Evolutionary conservation across 495 filamentous ascomycete species (phyloP), one percentile per base, ranked within the genome.

Genomic region (Cetradonia linearis): DNA sequence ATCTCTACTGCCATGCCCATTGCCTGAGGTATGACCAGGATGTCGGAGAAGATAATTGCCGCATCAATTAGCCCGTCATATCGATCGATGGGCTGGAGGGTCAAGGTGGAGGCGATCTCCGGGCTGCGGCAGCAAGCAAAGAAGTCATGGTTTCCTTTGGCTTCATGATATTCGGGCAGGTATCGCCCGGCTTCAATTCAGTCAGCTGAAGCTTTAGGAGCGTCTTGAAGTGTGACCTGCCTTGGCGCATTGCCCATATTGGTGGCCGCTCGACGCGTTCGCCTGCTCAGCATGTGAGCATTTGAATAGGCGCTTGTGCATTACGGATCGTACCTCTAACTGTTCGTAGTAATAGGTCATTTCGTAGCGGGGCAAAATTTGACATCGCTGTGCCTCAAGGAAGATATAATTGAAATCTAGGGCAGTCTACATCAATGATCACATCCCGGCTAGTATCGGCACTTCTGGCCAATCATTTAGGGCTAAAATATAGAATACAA

Each of bases 201-300:
- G 10, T 60, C 53, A 58, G 55, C 31, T 65, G 50, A 55, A 54
- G 42, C 38, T 23, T 40, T 42, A 23, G 61, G 20, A 14, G 20
- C 46, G 27, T n/a, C n/a, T 30, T 40, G 25, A 47, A 36, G 50
- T 20, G 31, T 14, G 18, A 61, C 69, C 66, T 77, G 91, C 91
- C 91, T 83, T 96, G 93, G 73, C 93, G 87, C 93, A 98, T 97
- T 68, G 97, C 89, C 94, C 93, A 98, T 74, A 93, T 86, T 52
- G 93, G 93, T 58, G 94, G 84, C 57, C 92, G 83, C 69, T 95
- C 89, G 60, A 96, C 89, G 68, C 83, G 83, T 73, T 96, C 79
- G 67, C 91, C 92, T 96, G 70, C 65, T 65, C 65, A 71, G 68
- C 69, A 52, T 60, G 58, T 72, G 55, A 71, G 65, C 55, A 28